Conservation (phyloP, 345 rosid genomes). For the Jatropha curcas region DNA sequence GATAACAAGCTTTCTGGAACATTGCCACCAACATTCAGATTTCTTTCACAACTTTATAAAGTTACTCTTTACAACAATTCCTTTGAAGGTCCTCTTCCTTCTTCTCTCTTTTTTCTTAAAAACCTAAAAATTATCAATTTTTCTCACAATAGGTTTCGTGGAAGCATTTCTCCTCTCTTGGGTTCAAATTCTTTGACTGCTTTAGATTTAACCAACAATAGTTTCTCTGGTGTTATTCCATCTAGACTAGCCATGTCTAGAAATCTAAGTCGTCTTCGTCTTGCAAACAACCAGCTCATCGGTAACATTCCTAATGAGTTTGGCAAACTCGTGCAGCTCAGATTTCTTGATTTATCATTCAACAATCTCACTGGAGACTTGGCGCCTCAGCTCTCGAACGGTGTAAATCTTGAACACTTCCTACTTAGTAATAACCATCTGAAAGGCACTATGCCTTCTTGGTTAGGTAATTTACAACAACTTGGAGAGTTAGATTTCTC, state of each 20-base stretch:
- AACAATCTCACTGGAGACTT: slow-evolving; percentile 62
- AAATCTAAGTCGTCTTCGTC: slow-evolving; percentile 64
- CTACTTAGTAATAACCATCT: slow-evolving; percentile 62
- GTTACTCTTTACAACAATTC: slow-evolving; percentile 79
- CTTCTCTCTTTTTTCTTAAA: slow-evolving; percentile 56
- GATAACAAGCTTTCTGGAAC: slow-evolving; percentile 76
- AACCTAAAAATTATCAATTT: slow-evolving; percentile 74
- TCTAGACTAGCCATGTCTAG: slow-evolving; percentile 49
- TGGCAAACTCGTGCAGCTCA: slow-evolving; percentile 56
- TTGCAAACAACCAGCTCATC: slow-evolving; percentile 64
- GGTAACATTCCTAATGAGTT: slow-evolving; percentile 64
- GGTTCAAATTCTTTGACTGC: slow-evolving; percentile 60
- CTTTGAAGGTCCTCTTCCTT: slow-evolving; percentile 69
- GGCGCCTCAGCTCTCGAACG: slow-evolving; percentile 35
- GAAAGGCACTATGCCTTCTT: slow-evolving; percentile 59
- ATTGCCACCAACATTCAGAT: slow-evolving; percentile 72
- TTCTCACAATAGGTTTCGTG: slow-evolving; percentile 69
- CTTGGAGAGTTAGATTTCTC: slow-evolving; percentile 86
- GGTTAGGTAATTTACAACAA: slow-evolving; percentile 65
- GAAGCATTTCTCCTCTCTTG: slow-evolving; percentile 60
- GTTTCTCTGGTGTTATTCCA: slow-evolving; percentile 68
- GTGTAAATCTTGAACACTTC: slow-evolving; percentile 59
- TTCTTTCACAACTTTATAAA: slow-evolving; percentile 53
- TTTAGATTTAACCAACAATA: slow-evolving; percentile 77
- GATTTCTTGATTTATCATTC: slow-evolving; percentile 72